Evolutionary conservation across 2,329 filamentous ascomycete species (phyloP), one percentile per base, ranked within the genome.

Genomic region (Xylaria sp.): DNA sequence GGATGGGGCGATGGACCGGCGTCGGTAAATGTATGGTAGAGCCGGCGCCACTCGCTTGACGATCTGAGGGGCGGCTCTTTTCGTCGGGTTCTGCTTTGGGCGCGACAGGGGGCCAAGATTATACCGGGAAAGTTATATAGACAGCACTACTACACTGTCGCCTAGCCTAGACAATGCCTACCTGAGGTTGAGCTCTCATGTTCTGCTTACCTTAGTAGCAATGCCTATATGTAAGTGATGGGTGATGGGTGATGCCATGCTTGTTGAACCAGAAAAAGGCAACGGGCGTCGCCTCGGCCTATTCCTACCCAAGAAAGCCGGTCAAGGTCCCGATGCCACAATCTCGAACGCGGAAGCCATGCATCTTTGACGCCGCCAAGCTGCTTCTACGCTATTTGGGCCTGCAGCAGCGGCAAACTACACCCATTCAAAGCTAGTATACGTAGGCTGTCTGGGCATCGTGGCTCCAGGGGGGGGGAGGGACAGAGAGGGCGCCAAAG

Each of bases 281-380:
- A 23, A 19, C 23, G 10, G 17, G 11, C n/a, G n/a, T 48, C 29
- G 29, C 17, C 46, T 48, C 25, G 46, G 43, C 25, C 43, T 23
- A 44, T 44, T 11, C 17, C 46, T 13, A 27, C 29, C 19, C 17
- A 23, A 15, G 17, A 29, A 35, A n/a, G 23, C 13, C 19, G 19
- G 46, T 15, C 15, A 21, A 35, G 31, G 40, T 10, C 19, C 44
- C 48, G 49, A 58, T 54, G 49, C 40, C 43, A 58, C 43, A 43
- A 58, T 49, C 35, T 62, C 43, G 44, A 35, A 35, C 25, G 29
- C 41, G 25, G 33, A 54, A 49, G 47, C 35, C 53, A 61, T 61
- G 40, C 49, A 47, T 40, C 19, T 57, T 44, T 53, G 48, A 62
- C 48, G 48, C 49, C 40, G 60, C 54, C 60, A 58, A 58, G 60